Conservation (phyloP, 306 rosid genomes). For the Citrullus mucosospermus region DNA sequence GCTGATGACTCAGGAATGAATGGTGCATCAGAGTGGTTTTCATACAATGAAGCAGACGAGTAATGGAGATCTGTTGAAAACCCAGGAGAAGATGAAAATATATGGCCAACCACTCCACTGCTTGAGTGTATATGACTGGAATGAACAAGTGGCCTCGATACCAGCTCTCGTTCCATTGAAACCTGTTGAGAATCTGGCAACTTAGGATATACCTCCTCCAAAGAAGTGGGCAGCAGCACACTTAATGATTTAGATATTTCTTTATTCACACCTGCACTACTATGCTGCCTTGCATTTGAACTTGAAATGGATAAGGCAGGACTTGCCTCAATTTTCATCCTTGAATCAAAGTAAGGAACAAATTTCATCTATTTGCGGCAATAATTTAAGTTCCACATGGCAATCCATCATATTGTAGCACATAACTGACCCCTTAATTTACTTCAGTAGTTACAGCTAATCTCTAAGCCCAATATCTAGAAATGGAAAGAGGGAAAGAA, state of each 20-base stretch:
- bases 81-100: conserved; percentile 80
- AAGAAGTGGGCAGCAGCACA: conserved; percentile 41
- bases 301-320: conserved; percentile 48
- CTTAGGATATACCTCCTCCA: conserved; percentile 55
- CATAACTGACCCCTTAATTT: conserved; percentile 3
- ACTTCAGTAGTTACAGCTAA: neutral
- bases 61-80: conserved; percentile 70
- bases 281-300: conserved; percentile 51
- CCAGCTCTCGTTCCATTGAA: conserved; percentile 42
- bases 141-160: conserved; percentile 35
- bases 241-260: conserved; percentile 49
- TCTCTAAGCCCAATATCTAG: neutral
- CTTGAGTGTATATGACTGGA: conserved; percentile 40
- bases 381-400: neutral
- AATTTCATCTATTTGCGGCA: conserved; percentile 14
- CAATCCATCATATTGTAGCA: conserved; percentile 6
- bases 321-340: conserved; percentile 71
- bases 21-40: conserved; percentile 39
- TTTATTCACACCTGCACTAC: conserved; percentile 51
- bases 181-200: conserved; percentile 55
- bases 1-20: conserved; percentile 49
- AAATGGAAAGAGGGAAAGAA: neutral
- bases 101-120: conserved; percentile 70
- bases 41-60: conserved; percentile 59
- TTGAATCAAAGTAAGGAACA: conserved; percentile 19